A percentile compares a stretch with the other conserved stretches of the same genome.
Conservation (phyloP, 306 rosid species). For the Fagus sylvatica region DNA sequence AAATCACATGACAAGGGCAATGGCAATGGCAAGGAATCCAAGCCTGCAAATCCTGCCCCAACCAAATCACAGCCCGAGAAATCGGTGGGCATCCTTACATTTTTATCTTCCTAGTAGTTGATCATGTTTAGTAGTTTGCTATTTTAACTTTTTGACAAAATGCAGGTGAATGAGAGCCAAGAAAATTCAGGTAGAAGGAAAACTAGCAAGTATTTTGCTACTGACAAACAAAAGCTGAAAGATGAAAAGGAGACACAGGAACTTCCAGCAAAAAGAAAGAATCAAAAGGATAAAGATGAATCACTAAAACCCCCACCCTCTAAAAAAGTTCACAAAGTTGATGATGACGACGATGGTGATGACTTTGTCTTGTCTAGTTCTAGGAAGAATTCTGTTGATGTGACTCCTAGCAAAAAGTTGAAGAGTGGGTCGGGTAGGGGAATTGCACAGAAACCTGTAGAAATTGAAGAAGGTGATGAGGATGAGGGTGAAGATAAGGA, state of each 20-base stretch:
- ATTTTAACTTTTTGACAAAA: slow-evolving; percentile 6
- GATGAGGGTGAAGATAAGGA: slow-evolving; percentile 50
- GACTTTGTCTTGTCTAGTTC: slow-evolving; percentile 42
- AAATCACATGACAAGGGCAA: slow-evolving; percentile 72
- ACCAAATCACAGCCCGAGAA: slow-evolving; percentile 32
- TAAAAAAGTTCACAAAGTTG: slow-evolving; percentile 46
- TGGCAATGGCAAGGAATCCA: slow-evolving; percentile 42
- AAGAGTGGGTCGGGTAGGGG: slow-evolving; percentile 74
- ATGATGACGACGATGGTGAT: slow-evolving; percentile 40
- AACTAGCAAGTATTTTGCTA: slow-evolving; percentile 72
- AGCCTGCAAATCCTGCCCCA: slow-evolving; percentile 46
- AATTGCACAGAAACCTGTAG: slow-evolving; percentile 42
- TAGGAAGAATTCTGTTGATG: slow-evolving; percentile 48
- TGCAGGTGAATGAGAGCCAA: slow-evolving; percentile 54
- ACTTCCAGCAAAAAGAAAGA: slow-evolving; percentile 72
- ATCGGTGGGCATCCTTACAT: slow-evolving; percentile 41
- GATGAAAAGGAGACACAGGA: slow-evolving; percentile 52
- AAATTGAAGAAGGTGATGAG: slow-evolving; percentile 56
- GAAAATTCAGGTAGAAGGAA: slow-evolving; percentile 68
- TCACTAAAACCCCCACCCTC: slow-evolving; percentile 34
- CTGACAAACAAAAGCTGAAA: slow-evolving; percentile 50
- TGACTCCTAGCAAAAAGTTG: slow-evolving; percentile 66
- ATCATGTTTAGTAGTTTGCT: background rate
- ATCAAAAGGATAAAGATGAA: slow-evolving; percentile 42
- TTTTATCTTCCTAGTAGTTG: background rate